phyloP scores from a whole-genome alignment of 169 alveolate genomes.

The Plasmodium fragile region DNA sequence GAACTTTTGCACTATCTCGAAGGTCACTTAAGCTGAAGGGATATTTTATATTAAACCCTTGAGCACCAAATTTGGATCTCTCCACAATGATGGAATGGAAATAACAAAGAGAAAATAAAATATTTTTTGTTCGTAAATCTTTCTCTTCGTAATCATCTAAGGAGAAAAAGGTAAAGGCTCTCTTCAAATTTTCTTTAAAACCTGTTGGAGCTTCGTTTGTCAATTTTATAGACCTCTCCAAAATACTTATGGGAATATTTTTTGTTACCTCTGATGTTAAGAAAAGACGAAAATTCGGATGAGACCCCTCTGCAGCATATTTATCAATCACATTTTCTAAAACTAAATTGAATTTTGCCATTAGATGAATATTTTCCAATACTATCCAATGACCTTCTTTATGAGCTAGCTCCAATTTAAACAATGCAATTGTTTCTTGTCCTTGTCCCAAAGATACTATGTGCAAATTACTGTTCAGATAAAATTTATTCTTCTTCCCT shows the following conservation, averaged over 20 bases:
- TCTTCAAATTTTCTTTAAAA: constrained; percentile 94
- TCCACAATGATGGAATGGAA: constrained; percentile 97
- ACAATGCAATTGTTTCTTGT: constrained; percentile 94
- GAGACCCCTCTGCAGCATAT: constrained; percentile 95
- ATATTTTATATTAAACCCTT: constrained; percentile 97
- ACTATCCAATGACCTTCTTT: constrained; percentile 98
- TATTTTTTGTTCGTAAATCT: constrained; percentile 95
- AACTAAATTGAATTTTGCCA: constrained; percentile 95
- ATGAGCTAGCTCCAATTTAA: constrained; percentile 93
- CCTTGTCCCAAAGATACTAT: constrained; percentile 96
- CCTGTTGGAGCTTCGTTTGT: constrained; percentile 98
- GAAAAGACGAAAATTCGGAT: constrained; percentile 95
- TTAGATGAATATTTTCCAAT: constrained; percentile 95
- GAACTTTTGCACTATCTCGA: constrained; percentile 95
- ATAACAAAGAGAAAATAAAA: constrained; percentile 96
- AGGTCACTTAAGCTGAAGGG: constrained; percentile 97
- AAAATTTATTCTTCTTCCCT: constrained; percentile 88
- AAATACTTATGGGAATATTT: constrained; percentile 95
- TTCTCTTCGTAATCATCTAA: constrained; percentile 93
- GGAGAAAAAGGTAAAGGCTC: constrained; percentile 96
- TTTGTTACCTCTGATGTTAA: constrained; percentile 95
- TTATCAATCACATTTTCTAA: constrained; percentile 95
- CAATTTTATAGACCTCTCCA: constrained; percentile 96
- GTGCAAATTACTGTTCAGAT: constrained; percentile 91
- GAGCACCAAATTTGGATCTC: constrained; percentile 98